These are phyloP conservation scores for Daldinia vernicosa DNA, from an alignment of 495 filamentous ascomycete genomes.

Conservation along the genomic window DNA sequence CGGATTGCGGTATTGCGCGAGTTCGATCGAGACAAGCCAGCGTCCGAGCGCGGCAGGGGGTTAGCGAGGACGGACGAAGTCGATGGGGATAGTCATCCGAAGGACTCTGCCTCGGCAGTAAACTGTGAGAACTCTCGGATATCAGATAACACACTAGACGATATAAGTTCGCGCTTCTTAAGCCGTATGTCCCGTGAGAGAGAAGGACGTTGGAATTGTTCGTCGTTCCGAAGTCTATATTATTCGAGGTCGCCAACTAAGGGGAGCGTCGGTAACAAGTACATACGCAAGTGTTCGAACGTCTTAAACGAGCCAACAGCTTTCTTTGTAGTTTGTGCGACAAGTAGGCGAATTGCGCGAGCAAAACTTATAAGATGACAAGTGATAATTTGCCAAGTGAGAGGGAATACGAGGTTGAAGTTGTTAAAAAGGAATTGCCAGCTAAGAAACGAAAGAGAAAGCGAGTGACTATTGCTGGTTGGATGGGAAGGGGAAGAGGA, in stretches of 20 bases:
- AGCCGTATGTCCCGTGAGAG: background rate
- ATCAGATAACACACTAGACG: conserved; percentile 6
- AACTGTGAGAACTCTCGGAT: conserved; percentile 1
- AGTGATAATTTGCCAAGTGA: conserved; percentile 7
- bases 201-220: conserved; percentile 1
- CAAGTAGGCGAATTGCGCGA: background rate
- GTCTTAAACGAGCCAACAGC: conserved; percentile 11
- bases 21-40: conserved; percentile 40
- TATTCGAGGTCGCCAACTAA: conserved; percentile 15
- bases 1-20: conserved; percentile 10
- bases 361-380: background rate
- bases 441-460: conserved; percentile 31
- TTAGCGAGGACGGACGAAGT: conserved; percentile 30
- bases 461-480: conserved; percentile 36
- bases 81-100: conserved; percentile 44
- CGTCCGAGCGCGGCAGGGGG: conserved; percentile 42
- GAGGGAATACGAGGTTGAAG: conserved; percentile 7
- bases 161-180: conserved; percentile 16
- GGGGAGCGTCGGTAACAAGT: conserved; percentile 17
- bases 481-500: conserved; percentile 30
- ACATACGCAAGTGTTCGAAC: conserved; percentile 4
- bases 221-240: conserved; percentile 6
- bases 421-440: conserved; percentile 12
- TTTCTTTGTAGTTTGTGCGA: conserved; percentile 19
- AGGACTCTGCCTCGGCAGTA: conserved; percentile 14